Evolutionary conservation across 305 asterid genomes (phyloP).

Genomic region (Fraxinus sp.): DNA sequence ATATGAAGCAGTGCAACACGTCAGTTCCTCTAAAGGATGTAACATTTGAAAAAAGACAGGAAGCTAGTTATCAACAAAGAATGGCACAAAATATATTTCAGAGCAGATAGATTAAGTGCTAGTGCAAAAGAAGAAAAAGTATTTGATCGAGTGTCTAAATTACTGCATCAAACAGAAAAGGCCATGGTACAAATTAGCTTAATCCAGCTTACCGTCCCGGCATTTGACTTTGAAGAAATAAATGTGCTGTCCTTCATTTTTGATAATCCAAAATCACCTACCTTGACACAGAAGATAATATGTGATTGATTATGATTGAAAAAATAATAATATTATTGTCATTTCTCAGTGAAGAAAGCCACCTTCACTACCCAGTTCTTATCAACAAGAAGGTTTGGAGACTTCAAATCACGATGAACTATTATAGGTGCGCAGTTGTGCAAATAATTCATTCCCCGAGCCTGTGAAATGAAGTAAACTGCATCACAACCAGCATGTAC

Average conservation of each 20-base stretch:
- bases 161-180: constrained; percentile 11
- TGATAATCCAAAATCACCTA: constrained; percentile 92
- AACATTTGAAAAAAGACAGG: constrained; percentile 15
- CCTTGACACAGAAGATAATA: constrained; percentile 49
- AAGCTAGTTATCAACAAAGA: background rate
- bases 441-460: constrained; percentile 97
- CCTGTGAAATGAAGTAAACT: constrained; percentile 47
- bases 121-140: background rate
- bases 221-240: constrained; percentile 94
- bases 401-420: constrained; percentile 95
- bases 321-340: constrained; percentile 22
- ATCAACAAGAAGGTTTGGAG: constrained; percentile 97
- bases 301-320: constrained; percentile 11
- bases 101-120: background rate
- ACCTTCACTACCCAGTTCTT: constrained; percentile 99
- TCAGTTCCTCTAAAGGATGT: background rate
- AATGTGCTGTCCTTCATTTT: constrained; percentile 92
- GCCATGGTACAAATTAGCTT: constrained; percentile 3
- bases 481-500: constrained; percentile 24
- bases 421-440: constrained; percentile 87
- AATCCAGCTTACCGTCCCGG: constrained; percentile 83
- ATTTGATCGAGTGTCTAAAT: background rate
- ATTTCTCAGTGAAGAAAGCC: constrained; percentile 27
- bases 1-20: constrained; percentile 2
- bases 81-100: background rate